These are phyloP conservation scores for Dactylellina parvicollis DNA, from an alignment of 2,329 filamentous ascomycete genomes.

Conservation along the genomic window DNA sequence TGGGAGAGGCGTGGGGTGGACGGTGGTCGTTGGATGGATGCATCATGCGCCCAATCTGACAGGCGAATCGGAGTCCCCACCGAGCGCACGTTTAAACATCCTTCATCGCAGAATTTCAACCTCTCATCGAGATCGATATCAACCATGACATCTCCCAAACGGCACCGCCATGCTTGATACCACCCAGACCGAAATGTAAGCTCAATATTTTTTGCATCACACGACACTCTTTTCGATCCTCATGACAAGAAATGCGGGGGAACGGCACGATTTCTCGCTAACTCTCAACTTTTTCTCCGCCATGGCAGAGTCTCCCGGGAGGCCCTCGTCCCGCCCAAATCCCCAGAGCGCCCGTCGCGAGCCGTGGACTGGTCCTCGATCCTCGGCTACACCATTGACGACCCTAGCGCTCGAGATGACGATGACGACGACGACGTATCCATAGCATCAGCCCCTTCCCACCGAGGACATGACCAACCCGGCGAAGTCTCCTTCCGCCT, in stretches of 20 bases:
- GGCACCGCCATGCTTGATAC: slow-evolving; percentile 23
- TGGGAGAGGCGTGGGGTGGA: no score
- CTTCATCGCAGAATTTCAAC: not conserved
- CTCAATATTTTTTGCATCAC: slow-evolving; percentile 23
- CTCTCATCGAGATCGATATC: not conserved
- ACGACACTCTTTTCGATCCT: slow-evolving; percentile 1
- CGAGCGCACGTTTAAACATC: slow-evolving; percentile 40
- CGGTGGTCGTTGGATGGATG: no score
- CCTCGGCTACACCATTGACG: slow-evolving; percentile 41
- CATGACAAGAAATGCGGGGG: not conserved
- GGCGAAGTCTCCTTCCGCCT: slow-evolving; percentile 46
- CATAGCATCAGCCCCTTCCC: slow-evolving; percentile 14
- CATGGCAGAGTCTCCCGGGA: slow-evolving; percentile 40
- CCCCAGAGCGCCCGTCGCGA: slow-evolving; percentile 25
- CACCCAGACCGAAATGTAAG: slow-evolving; percentile 51
- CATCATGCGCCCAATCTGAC: slow-evolving; percentile 1
- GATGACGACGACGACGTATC: slow-evolving; percentile 14
- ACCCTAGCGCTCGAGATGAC: not conserved
- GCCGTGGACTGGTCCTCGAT: slow-evolving; percentile 45
- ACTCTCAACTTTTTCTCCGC: not conserved
- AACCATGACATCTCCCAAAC: not conserved
- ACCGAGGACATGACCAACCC: not conserved
- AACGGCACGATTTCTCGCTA: not conserved
- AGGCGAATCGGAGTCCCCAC: slow-evolving; percentile 44
- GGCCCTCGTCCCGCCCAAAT: slow-evolving; percentile 29